These are phyloP conservation scores for Tulasnella sp. DNA, from an alignment of 768 basidiomycete species.

Conservation along the genomic window DNA sequence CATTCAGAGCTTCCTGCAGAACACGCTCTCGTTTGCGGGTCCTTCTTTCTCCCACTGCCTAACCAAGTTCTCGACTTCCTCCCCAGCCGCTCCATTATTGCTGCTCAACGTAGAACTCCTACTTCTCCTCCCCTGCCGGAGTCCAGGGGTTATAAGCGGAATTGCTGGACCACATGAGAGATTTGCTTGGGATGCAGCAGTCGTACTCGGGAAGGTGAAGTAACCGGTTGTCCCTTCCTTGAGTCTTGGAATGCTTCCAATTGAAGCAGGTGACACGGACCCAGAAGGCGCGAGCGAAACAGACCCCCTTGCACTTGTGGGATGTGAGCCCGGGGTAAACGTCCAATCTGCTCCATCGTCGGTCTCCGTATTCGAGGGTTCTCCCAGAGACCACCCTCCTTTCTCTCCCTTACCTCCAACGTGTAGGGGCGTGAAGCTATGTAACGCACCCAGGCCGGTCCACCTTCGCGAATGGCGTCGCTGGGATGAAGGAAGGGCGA, in stretches of 20 bases:
- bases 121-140: not conserved
- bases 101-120: not conserved
- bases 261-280: too few species aligned
- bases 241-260: too few species aligned
- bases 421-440: not conserved
- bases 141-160: not conserved
- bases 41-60: not conserved
- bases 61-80: not conserved
- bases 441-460: not conserved
- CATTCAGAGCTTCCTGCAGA: not conserved
- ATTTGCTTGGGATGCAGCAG: not conserved
- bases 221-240: not conserved
- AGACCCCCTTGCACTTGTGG: not conserved
- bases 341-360: not conserved
- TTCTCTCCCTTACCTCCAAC: too few species aligned
- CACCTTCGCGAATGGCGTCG: not conserved
- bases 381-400: too few species aligned
- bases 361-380: not conserved
- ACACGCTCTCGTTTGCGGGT: not conserved
- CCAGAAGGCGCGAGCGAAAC: not conserved
- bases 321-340: not conserved
- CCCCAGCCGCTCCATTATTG: not conserved
- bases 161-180: not conserved
- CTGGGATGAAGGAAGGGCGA: not conserved
- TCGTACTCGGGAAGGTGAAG: not conserved